phyloP scores from a whole-genome alignment of 768 basidiomycete species.

The Melanogaster broomeanus region DNA sequence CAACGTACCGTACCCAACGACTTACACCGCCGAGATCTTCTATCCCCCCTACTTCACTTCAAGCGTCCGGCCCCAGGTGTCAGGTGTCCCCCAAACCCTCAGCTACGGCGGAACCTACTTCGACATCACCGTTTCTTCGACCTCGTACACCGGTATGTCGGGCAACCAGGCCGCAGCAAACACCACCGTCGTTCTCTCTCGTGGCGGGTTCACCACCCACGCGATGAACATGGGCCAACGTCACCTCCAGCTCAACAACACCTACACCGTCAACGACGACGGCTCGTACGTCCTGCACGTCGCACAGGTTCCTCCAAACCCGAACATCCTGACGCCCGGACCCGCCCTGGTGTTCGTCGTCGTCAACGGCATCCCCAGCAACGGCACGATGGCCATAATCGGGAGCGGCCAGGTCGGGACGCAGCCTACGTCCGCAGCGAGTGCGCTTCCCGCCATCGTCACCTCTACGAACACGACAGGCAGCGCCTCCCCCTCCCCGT shows the following conservation, averaged over 20 bases:
- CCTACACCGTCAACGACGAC: slow-evolving; percentile 79
- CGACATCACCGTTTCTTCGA: slow-evolving; percentile 67
- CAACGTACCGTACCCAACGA: slow-evolving; percentile 66
- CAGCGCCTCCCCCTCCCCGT: neutral
- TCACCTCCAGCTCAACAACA: slow-evolving; percentile 77
- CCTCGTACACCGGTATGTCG: slow-evolving; percentile 59
- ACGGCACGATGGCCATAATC: slow-evolving; percentile 73
- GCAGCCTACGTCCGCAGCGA: slow-evolving; percentile 54
- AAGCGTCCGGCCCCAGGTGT: slow-evolving; percentile 63
- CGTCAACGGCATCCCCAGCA: slow-evolving; percentile 82
- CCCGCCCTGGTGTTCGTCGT: slow-evolving; percentile 83
- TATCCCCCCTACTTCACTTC: slow-evolving; percentile 89
- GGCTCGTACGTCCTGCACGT: slow-evolving; percentile 80
- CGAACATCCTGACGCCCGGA: slow-evolving; percentile 87
- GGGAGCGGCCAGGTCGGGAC: slow-evolving; percentile 77
- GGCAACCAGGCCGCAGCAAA: slow-evolving; percentile 73
- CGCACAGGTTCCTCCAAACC: slow-evolving; percentile 79
- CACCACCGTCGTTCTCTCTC: slow-evolving; percentile 74
- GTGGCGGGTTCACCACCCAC: slow-evolving; percentile 86
- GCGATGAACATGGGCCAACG: slow-evolving; percentile 91
- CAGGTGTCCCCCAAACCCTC: slow-evolving; percentile 71
- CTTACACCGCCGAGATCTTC: slow-evolving; percentile 84
- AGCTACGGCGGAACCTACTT: slow-evolving; percentile 84
- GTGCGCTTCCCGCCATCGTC: slow-evolving; percentile 41
- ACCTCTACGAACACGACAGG: slow-evolving; percentile 26